Evolutionary conservation across 1,284 basidiomycete genomes (phyloP).

Genomic region (Afroboletus lepidellus): DNA sequence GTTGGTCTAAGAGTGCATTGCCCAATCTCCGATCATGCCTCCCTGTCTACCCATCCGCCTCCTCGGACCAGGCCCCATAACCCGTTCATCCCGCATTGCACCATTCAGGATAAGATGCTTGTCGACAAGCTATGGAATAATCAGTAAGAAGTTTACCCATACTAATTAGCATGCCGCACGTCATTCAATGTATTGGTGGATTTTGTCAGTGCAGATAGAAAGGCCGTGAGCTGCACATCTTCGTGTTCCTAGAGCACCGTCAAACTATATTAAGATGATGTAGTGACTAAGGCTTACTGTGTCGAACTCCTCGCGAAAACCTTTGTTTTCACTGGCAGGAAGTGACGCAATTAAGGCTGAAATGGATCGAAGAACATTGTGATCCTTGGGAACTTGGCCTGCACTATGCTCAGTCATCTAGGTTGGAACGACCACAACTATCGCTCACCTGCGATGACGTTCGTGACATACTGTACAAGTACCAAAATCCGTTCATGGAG

Average conservation of each 20-base stretch:
- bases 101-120: conserved; percentile 59
- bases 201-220: conserved; percentile 86
- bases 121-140: conserved; percentile 55
- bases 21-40: conserved; percentile 48
- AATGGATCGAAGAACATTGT: conserved; percentile 80
- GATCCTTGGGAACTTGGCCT: conserved; percentile 73
- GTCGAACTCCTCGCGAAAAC: conserved; percentile 82
- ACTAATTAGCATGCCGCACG: conserved; percentile 49
- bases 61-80: conserved; percentile 37
- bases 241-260: conserved; percentile 76
- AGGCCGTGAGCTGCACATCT: conserved; percentile 90
- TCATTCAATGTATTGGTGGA: conserved; percentile 86
- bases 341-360: conserved; percentile 83
- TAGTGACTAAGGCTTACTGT: conserved; percentile 52
- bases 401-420: conserved; percentile 7
- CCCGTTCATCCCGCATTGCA: conserved; percentile 43
- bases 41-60: conserved; percentile 49
- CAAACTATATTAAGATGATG: conserved; percentile 3
- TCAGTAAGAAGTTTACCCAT: conserved; percentile 9
- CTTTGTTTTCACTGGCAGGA: conserved; percentile 77
- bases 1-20: conserved; percentile 30
- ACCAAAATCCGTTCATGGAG: conserved; percentile 86
- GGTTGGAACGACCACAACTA: not conserved
- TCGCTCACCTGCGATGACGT: conserved; percentile 68
- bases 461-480: conserved; percentile 79